Evolutionary conservation across 176 grass and related monocot genomes (phyloP), one percentile per base, ranked within the genome.

Genomic region (Oryza punctata): DNA sequence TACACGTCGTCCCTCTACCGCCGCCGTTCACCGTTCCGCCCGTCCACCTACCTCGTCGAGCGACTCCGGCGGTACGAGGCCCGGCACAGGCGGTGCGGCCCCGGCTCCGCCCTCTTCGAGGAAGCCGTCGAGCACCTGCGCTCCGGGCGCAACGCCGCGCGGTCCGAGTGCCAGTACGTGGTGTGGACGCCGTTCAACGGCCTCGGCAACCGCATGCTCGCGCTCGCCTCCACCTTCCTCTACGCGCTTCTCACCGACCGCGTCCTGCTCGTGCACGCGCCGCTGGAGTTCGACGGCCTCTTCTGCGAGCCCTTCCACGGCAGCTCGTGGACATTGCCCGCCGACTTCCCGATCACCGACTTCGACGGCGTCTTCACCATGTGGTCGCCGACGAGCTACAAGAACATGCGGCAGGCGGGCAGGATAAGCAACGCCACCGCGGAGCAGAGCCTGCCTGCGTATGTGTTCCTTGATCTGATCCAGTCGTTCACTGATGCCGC

Each of bases 221-320:
- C 88, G 68, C 80, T 97, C 60, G 78, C 16, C 23, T 97, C 90
- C 24, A 84, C 92, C n/a, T 94, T 97, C 72, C 83, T 97, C 16
- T 92, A 91, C 77, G 86, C 92, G 81, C 88, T 97, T n/a, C 94
- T 97, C 78, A 92, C 88, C 70, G 67, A 91, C 45, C 85, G 92
- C 15, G 90, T 94, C 26, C 83, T 97, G 11, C 82, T 97, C 24
- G 59, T 92, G 45, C 87, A 84, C 71, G 69, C 70, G 45, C 18
- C 84, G 3, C 52, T 11, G 4, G 88, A 92, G 10, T 74, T 89
- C 45, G 28, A 77, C 28, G 76, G 86, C 72, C 82, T 97, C 52
- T 97, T 97, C 85, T 97, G 95, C 60, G 87, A 97, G 44, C 92
- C 92, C 1, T 97, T 97, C 76, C 86, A 88, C 4, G 90, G 79